Evolutionary conservation across 805 yeast genomes (phyloP).

Genomic region (Brettanomyces sp.): DNA sequence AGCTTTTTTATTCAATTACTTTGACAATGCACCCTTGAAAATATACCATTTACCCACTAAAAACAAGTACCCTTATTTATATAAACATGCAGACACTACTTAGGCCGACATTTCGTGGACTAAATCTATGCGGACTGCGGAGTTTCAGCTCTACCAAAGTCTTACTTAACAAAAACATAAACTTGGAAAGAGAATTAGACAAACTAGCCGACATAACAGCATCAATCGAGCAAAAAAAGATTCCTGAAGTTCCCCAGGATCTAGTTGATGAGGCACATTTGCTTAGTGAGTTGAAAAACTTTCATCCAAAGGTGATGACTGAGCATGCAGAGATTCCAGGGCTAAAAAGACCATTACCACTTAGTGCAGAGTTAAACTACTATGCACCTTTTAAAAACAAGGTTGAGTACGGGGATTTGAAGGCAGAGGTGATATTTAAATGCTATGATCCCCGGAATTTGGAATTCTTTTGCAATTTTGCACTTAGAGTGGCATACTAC

Average conservation of each 20-base stretch:
- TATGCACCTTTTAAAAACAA: conserved; percentile 70
- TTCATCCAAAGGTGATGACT: conserved; percentile 29
- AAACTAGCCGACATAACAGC: conserved; percentile 17
- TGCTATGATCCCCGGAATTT: conserved; percentile 64
- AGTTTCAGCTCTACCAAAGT: neutral
- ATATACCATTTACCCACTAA: too few relatives aligned
- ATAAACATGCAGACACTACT: too few relatives aligned
- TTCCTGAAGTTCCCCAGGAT: conserved; percentile 10
- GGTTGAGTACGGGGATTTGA: conserved; percentile 60
- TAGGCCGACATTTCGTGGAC: too few relatives aligned
- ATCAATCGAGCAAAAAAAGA: conserved; percentile 3
- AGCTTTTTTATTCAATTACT: too few relatives aligned
- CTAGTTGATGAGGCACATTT: conserved; percentile 14
- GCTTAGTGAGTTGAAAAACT: conserved; percentile 21
- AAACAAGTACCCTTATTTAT: neutral
- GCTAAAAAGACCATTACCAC: conserved; percentile 57
- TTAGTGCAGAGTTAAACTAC: conserved; percentile 73
- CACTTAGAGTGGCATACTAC: conserved; percentile 82
- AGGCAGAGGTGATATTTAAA: conserved; percentile 67
- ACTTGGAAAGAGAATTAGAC: conserved; percentile 1
- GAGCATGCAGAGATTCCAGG: conserved; percentile 25
- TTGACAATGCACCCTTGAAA: too few relatives aligned
- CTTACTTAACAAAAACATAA: neutral
- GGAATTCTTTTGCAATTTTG: conserved; percentile 75
- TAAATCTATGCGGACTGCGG: too few relatives aligned